Conservation (phyloP, 805 yeast species). For the Millerozyma acaciae region DNA sequence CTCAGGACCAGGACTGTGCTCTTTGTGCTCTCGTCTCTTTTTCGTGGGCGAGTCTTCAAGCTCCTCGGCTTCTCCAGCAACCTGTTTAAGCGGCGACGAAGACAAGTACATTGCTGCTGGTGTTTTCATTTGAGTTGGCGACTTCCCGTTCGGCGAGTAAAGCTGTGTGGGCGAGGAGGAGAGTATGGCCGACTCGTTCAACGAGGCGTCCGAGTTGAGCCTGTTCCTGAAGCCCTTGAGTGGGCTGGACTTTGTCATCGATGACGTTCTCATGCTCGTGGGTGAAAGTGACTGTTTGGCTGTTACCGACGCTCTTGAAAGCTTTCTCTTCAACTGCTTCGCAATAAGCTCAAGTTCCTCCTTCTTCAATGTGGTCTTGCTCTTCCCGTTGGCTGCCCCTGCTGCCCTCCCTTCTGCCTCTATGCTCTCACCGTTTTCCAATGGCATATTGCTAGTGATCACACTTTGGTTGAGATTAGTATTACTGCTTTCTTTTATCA, state of each 20-base stretch:
- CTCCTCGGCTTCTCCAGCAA: conserved; percentile 8
- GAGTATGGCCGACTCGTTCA: conserved; percentile 15
- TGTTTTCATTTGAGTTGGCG: conserved; percentile 38
- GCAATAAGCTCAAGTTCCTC: conserved; percentile 45
- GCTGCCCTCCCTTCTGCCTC: no score
- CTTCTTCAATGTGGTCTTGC: conserved; percentile 37
- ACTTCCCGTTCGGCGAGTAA: conserved; percentile 37
- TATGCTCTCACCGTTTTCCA: no score
- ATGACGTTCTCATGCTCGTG: conserved; percentile 5
- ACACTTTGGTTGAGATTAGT: no score
- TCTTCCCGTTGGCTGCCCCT: no score
- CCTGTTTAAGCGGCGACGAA: conserved; percentile 32
- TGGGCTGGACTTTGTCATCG: conserved; percentile 19
- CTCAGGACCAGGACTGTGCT: conserved; percentile 4
- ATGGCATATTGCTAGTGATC: no score
- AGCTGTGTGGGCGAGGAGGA: conserved; percentile 28
- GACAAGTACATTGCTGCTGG: conserved; percentile 32
- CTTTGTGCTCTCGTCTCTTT: conserved; percentile 8
- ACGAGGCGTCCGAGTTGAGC: conserved; percentile 20
- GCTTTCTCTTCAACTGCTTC: conserved; percentile 37
- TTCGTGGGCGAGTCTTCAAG: conserved; percentile 33
- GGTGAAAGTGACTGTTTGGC: conserved; percentile 34
- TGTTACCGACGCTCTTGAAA: conserved; percentile 41
- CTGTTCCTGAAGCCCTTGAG: conserved; percentile 27
- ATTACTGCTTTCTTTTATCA: no score